Conservation (phyloP, 139 green algal genomes). For the Coelastrella sp. region DNA sequence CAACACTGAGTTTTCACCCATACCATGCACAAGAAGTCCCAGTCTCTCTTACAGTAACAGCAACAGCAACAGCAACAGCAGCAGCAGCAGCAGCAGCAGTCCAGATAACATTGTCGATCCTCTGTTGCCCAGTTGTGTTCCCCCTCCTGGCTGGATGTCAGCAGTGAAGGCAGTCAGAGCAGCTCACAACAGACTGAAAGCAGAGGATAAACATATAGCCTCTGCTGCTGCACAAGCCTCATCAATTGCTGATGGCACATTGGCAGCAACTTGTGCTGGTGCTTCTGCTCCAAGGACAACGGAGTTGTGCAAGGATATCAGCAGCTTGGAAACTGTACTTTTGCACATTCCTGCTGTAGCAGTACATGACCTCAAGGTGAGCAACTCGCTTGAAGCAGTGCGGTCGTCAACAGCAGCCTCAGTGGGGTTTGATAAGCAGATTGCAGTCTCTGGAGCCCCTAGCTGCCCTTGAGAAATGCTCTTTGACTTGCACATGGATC, state of each 20-base stretch:
- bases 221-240: no score
- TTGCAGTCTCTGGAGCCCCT: no score
- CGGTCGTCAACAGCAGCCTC: no score
- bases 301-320: no score
- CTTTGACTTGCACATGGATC: no score
- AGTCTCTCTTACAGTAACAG: not conserved
- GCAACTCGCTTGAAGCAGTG: not conserved
- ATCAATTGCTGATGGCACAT: no score
- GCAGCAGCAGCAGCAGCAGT: not conserved
- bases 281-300: no score
- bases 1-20: not conserved
- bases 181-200: not conserved
- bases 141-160: not conserved
- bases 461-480: no score
- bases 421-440: no score
- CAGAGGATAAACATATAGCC: not conserved
- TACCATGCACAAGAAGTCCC: not conserved
- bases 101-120: not conserved
- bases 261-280: no score
- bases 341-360: conserved; percentile 12
- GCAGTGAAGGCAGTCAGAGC: conserved; percentile 1
- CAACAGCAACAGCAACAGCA: not conserved
- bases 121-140: not conserved
- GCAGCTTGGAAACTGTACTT: conserved; percentile 2
- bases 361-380: conserved; percentile 10